Evolutionary conservation across 2,329 filamentous ascomycete species (phyloP).

Genomic region (Chaetomiaceae sp.): DNA sequence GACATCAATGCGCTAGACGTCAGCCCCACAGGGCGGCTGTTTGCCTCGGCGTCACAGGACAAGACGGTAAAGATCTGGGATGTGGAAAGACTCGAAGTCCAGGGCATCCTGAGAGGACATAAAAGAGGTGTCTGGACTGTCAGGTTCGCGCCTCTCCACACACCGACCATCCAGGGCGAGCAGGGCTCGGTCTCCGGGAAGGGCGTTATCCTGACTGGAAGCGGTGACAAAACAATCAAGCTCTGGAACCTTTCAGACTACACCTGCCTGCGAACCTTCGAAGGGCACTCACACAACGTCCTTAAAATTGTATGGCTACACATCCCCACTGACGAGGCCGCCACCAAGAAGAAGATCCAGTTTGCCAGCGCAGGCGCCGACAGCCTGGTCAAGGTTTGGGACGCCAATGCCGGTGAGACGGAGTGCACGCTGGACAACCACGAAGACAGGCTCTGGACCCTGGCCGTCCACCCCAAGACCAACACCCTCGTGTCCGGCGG

Average conservation of each 20-base stretch:
- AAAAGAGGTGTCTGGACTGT: conserved; percentile 95
- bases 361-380: conserved; percentile 88
- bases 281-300: conserved; percentile 93
- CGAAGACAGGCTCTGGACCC: conserved; percentile 89
- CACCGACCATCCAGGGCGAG: conserved; percentile 68
- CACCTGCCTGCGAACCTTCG: conserved; percentile 86
- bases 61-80: conserved; percentile 97
- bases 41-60: conserved; percentile 95
- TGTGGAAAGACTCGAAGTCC: conserved; percentile 78
- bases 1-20: conserved; percentile 95
- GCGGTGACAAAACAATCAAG: conserved; percentile 93
- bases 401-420: conserved; percentile 76
- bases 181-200: conserved; percentile 69
- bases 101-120: conserved; percentile 88
- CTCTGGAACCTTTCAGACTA: conserved; percentile 93
- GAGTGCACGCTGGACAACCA: conserved; percentile 95
- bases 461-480: conserved; percentile 65
- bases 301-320: conserved; percentile 88
- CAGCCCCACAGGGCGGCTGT: conserved; percentile 68
- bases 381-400: conserved; percentile 95
- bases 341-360: conserved; percentile 58
- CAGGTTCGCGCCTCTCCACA: conserved; percentile 76
- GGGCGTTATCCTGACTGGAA: conserved; percentile 82
- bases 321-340: conserved; percentile 45
- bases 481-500: conserved; percentile 84